Base-by-base conservation (phyloP, 345 rosid genomes). In the Firmiana major region DNA sequence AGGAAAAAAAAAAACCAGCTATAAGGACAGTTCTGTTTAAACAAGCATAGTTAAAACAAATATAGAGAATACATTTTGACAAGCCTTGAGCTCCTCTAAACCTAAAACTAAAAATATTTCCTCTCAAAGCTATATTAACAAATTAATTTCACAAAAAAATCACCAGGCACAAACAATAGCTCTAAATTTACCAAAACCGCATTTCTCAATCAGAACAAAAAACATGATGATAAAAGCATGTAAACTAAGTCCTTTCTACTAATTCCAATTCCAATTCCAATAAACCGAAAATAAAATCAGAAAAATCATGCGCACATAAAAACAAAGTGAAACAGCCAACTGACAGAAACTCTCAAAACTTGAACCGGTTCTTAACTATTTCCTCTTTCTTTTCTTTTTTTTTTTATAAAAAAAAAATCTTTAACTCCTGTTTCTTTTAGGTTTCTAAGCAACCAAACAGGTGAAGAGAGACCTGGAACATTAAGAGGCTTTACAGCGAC, bases 391-490 rank as follows among this genome's bases (percentile, higher is more conserved):
- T 5, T 36, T 5, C 4, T 5, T 31, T 3, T 36, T 17, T 38
- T 2, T 10, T 36, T 21, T n/a, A n/a, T n/a, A n/a, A n/a, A n/a
- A n/a, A n/a, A n/a, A n/a, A n/a, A 31, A 31, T 31, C 34, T 31
- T 31, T 31, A 31, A 31, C 34, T 3, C 34, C 34, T 0, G 34
- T 26, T 15, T 65, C 57, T 45, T 48, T 10, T 48, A 21, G 42
- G 59, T 55, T 68, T 66, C 79, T 65, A 36, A 3, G 71, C 42
- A 70, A 68, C 34, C 64, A 51, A 85, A 64, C 45, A 24, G 12
- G 2, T 13, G 53, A 54, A 28, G 60, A 19, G 74, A 51, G 34
- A 87, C 89, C 89, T 78, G 75, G 76, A 63, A 74, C 3, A 7
- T 78, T 76, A 12, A 72, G 11, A 3, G 81, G 81, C 9, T 53